A percentile compares a stretch with the other conserved stretches of the same genome.
phyloP scores from a whole-genome alignment of 164 flowering plant genomes.

The Dillenia turbinata region DNA sequence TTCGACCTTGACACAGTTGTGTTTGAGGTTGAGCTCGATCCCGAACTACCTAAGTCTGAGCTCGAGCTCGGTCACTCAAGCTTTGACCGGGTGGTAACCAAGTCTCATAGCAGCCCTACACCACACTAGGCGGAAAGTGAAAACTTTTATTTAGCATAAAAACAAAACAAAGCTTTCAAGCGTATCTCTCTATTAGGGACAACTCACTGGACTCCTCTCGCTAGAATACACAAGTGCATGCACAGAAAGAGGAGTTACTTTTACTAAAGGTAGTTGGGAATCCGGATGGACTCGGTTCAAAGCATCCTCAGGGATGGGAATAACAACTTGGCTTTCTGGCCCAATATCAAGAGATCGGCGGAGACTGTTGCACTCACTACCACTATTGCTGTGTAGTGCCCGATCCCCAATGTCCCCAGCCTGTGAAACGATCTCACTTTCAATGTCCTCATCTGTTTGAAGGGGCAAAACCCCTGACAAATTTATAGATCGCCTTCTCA shows the following conservation, averaged over 20 bases:
- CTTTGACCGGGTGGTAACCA: no score
- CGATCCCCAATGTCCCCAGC: slow-evolving; percentile 85
- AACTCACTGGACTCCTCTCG: slow-evolving; percentile 21
- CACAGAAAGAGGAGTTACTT: slow-evolving; percentile 24
- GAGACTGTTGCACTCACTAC: slow-evolving; percentile 31
- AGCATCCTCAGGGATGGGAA: slow-evolving; percentile 26
- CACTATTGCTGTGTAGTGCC: slow-evolving; percentile 41
- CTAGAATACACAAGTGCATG: slow-evolving; percentile 12
- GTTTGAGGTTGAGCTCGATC: no score
- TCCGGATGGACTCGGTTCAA: slow-evolving; percentile 4
- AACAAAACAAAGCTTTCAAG: neutral
- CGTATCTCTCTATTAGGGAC: neutral
- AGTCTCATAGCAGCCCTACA: no score
- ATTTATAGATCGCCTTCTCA: slow-evolving; percentile 32
- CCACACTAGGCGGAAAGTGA: no score
- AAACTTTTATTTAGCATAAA: no score
- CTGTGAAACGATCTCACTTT: slow-evolving; percentile 53
- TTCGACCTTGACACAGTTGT: no score
- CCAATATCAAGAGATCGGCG: slow-evolving; percentile 26
- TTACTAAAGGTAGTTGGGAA: slow-evolving; percentile 17
- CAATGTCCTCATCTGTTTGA: slow-evolving; percentile 32
- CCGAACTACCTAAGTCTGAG: no score
- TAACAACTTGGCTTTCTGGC: slow-evolving; percentile 19
- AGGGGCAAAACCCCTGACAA: slow-evolving; percentile 13
- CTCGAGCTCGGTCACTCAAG: no score